Base-by-base conservation (phyloP, 495 filamentous ascomycete species). In the Aspergillus campestris region DNA sequence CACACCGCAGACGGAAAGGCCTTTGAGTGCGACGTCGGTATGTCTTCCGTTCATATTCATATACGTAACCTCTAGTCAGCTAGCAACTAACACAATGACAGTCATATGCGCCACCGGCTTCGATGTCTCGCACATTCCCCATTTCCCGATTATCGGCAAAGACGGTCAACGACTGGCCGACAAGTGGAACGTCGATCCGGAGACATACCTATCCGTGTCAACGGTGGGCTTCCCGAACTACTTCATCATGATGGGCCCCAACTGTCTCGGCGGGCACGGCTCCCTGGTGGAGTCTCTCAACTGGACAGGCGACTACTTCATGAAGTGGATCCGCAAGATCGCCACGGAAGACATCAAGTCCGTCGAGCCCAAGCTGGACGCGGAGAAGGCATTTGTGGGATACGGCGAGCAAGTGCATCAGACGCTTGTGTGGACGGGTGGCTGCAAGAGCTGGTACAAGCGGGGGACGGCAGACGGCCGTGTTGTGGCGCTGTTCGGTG, bases 41-140 rank as follows among this genome's bases (percentile, higher is more conserved):
- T 6, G 56, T 50, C 18, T 41, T 3, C 39, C 15, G 8, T 11
- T 38, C 36, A n/a, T n/a, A n/a, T n/a, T n/a, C n/a, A n/a, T n/a
- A 9, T 7, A 7, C 35, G 36, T 15, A 3, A 11, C 14, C 3
- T 41, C 15, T 10, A 1, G 15, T 13, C 6, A 28, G 34, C 9
- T 6, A 24, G 14, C 32, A 11, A 52, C 48, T 40, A 51, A 12
- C 12, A 59, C 13, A 48, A 24, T 59, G 12, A 62, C 66, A 42
- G 57, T 71, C 8, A 53, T 74, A 31, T 76, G 71, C 51, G 60
- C 71, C 7, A 73, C 71, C 0, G 75, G 75, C 1, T 79, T 76
- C 47, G 67, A 77, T 34, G 61, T 67, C 3, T 67, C 62, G 6
- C 67, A 60, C 42, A 43, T 58, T n/a, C 66, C 70, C 1, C 48